Evolutionary conservation across 2,329 filamentous ascomycete genomes (phyloP).

Genomic region (Exophiala spinifera): DNA sequence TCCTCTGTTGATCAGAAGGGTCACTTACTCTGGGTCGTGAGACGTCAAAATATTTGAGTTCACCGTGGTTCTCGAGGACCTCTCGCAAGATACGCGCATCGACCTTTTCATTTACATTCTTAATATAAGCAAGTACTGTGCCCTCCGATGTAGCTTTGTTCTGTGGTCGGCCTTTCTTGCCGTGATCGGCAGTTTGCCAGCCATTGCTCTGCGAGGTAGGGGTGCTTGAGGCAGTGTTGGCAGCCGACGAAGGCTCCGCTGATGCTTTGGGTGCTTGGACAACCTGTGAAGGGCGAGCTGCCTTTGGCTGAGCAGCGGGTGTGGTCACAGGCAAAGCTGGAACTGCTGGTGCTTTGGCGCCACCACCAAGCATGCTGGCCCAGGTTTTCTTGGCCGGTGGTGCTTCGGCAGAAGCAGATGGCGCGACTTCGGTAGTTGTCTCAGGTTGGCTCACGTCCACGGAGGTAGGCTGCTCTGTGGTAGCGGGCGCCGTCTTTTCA

Average conservation of each 20-base stretch:
- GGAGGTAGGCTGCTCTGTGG: conserved; percentile 12
- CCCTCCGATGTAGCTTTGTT: conserved; percentile 65
- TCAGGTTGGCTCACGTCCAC: conserved; percentile 49
- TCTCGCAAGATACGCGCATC: conserved; percentile 68
- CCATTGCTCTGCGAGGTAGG: conserved; percentile 47
- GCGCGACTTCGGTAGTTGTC: conserved; percentile 47
- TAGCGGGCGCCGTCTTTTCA: conserved; percentile 57
- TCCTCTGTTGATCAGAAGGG: neutral
- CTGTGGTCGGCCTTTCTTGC: conserved; percentile 74
- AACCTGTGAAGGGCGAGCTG: conserved; percentile 34
- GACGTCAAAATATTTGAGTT: conserved; percentile 62
- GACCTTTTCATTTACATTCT: conserved; percentile 90
- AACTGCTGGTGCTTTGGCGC: conserved; percentile 39
- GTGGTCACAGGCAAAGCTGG: conserved; percentile 38
- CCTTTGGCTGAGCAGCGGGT: conserved; percentile 36
- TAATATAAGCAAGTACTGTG: conserved; percentile 82
- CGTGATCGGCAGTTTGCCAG: conserved; percentile 87
- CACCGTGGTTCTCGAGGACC: conserved; percentile 66
- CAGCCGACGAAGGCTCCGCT: conserved; percentile 33
- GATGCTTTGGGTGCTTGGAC: conserved; percentile 35
- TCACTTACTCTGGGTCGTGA: conserved; percentile 68
- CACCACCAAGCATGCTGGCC: conserved; percentile 55
- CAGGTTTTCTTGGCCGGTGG: conserved; percentile 55
- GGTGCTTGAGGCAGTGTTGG: conserved; percentile 37
- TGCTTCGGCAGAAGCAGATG: conserved; percentile 50